Base-by-base conservation (phyloP, 2,329 filamentous ascomycete genomes). In the Colletotrichum simmondsii region DNA sequence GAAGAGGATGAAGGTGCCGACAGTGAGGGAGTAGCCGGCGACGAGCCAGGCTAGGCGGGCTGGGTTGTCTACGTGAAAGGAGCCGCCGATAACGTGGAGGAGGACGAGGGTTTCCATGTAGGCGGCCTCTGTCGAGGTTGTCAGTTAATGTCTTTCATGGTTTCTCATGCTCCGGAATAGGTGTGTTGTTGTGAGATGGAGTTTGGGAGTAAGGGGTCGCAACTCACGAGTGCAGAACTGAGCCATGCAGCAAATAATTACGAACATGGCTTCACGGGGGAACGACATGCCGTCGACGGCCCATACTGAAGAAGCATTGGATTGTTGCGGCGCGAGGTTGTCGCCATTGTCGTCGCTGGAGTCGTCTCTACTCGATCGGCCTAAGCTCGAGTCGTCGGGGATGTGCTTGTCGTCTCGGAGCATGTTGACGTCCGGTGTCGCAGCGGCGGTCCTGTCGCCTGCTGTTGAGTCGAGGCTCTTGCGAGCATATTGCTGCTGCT, bases 1-100 rank as follows among this genome's bases (percentile, higher is more conserved):
- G 5, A 90, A 82, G 6, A 92, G 83, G 54, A 92, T 88, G 75
- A 91, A 92, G 0, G 89, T 88, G 22, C 90, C 89, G 12, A 84
- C 83, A 11, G 84, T 90, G 75, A 92, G 79, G 10, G 84, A 86
- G 77, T 91, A 93, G 2, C 88, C 89, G 1, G 89, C 89, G 14
- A 89, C 84, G 60, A 88, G 85, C 89, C 90, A 92, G 58, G 84
- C 85, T 19, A 90, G 80, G n/a, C 85, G 79, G 7, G 84, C 85
- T 7, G 71, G 71, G 22, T 61, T 65, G 19, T 65, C 52, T 19
- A 71, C 71, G 68, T 71, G 28, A 11, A 73, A 73, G 1, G 67
- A 66, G 49, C 30, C 24, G 35, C 71, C 71, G 53, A 73, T 71
- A 1, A 71, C 58, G 57, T 73, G 71, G 11, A 71, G 67, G 8